A percentile compares a stretch with the other conserved stretches of the same genome.
These are phyloP conservation scores for Vitis hybrid DNA, from an alignment of 177 flowering plant genomes.

Conservation along the genomic window DNA sequence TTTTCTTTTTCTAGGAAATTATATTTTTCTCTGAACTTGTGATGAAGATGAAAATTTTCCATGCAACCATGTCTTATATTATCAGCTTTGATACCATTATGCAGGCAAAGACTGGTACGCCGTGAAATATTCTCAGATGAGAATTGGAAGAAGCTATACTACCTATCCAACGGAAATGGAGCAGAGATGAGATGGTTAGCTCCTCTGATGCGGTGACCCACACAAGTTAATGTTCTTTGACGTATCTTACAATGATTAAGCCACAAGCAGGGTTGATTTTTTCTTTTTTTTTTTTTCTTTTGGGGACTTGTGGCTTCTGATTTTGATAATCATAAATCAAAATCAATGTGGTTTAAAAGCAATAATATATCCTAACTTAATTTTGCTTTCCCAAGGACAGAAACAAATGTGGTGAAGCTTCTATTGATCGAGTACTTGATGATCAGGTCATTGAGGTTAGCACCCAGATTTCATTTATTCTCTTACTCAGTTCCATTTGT, in stretches of 20 bases:
- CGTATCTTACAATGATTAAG: not conserved
- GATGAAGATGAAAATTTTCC: too few species aligned
- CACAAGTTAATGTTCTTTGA: not conserved
- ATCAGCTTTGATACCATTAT: not conserved
- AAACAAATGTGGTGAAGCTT: too few species aligned
- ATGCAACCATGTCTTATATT: not conserved
- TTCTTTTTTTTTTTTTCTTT: not conserved
- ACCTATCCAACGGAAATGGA: slow-evolving; percentile 83
- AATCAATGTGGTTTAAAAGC: not conserved
- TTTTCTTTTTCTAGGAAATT: too few species aligned
- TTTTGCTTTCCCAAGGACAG: too few species aligned
- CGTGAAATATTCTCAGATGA: slow-evolving; percentile 77
- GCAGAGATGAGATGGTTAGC: slow-evolving; percentile 72
- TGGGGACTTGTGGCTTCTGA: not conserved
- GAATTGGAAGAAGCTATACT: slow-evolving; percentile 80
- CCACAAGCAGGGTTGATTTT: not conserved
- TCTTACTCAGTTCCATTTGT: too few species aligned
- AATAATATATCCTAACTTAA: too few species aligned
- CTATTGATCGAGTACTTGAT: too few species aligned
- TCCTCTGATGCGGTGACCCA: slow-evolving; percentile 57
- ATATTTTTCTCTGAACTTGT: too few species aligned
- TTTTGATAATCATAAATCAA: not conserved
- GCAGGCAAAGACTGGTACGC: slow-evolving; percentile 75
- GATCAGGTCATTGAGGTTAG: too few species aligned
- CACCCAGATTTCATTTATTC: too few species aligned